Evolutionary conservation across 2,329 filamentous ascomycete species (phyloP), one percentile per base, ranked within the genome.

Genomic region (Sphaerulina populicola): DNA sequence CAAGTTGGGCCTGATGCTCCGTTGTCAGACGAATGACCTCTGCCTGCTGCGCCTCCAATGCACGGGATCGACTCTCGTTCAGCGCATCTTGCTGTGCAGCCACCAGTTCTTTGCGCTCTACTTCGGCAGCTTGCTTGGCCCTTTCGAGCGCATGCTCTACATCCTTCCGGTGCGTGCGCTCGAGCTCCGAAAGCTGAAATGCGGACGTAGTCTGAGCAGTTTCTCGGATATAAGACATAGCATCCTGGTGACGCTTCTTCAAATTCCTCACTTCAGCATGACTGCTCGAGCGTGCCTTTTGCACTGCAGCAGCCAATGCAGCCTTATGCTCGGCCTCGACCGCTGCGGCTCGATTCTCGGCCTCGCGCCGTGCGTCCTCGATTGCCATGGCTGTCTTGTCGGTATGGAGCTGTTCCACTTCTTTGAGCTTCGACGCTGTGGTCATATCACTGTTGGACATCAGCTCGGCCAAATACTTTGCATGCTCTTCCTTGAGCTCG

Each of bases 201-300:
- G 54, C 50, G 14, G 54, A 53, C 21, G 54, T 53, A 38, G 56
- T 57, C 47, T 62, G 53, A 30, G 57, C 51, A 29, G 56, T 55
- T 18, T 49, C 42, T 21, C 56, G 57, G 21, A 60, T 55, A 37
- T 60, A 55, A 7, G 49, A 52, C 8, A 65, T 47, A 1, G 59
- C 58, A 37, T 60, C 55, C 27, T 62, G 57, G 43, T 66, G 63
- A 23, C 55, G 56, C 31, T 52, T 53, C 45, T 61, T 58, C 9
- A 66, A 51, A 29, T 54, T 56, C 12, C 52, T 47, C 8, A 61
- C 37, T 23, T 63, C 58, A 30, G 55, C 52, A 23, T 63, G 52
- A 6, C 54, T 43, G n/a, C 47, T 55, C 10, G 54, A 55, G 18
- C 50, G 54, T 9, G 57, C 56, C 40, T 57, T 53, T 12, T 51